A percentile compares a stretch with the other conserved stretches of the same genome.
Evolutionary conservation across 176 grass and related monocot genomes (phyloP).

Genomic region (Triticum turgidum): DNA sequence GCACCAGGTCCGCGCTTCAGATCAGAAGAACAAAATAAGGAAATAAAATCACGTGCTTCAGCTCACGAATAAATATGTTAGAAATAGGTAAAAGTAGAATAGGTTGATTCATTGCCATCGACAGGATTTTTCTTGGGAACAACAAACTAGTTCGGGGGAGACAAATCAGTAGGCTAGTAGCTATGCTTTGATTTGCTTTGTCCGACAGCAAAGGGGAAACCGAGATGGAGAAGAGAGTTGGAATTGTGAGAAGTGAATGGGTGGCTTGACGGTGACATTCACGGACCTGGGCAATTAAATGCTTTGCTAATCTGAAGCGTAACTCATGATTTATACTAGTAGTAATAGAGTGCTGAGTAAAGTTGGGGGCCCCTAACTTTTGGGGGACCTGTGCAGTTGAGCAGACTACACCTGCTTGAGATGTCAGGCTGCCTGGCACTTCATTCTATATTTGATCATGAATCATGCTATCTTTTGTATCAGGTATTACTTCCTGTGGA

Average conservation of each 20-base stretch:
- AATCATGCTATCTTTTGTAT: conserved; percentile 18
- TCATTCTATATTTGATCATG: conserved; percentile 5
- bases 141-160: background rate
- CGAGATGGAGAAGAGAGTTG: background rate
- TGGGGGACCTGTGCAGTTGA: background rate
- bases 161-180: background rate
- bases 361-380: background rate
- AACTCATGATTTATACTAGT: background rate
- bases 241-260: background rate
- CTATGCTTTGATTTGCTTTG: background rate
- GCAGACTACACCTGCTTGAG: background rate
- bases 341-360: background rate
- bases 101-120: background rate
- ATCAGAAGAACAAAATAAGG: background rate
- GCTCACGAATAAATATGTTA: background rate
- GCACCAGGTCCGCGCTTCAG: too few species aligned
- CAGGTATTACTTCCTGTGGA: conserved; percentile 61
- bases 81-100: background rate
- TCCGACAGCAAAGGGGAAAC: background rate
- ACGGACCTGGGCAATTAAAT: background rate
- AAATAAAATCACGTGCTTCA: background rate
- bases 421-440: background rate
- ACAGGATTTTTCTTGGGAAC: background rate
- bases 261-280: background rate
- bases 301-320: background rate